These are phyloP conservation scores for Auxenochlorella pyrenoidosa DNA, from an alignment of 139 green algal species.

Conservation along the genomic window DNA sequence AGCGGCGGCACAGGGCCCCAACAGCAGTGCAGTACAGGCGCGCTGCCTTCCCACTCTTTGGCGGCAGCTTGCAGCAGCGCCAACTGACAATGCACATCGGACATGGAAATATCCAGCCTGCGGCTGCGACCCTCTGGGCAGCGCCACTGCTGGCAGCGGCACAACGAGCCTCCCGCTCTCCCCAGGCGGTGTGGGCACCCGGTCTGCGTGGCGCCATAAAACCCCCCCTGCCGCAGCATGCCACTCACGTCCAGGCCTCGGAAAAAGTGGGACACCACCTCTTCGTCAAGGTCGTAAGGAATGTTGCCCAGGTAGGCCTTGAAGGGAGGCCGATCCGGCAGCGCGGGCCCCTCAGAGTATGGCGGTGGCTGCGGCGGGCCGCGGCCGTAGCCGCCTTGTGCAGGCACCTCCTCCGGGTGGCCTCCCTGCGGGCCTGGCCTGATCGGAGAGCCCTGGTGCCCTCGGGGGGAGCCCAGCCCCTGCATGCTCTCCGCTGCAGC, in stretches of 20 bases:
- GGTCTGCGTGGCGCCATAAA: no score
- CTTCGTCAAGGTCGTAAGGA: constrained; percentile 48
- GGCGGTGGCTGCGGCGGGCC: not conserved
- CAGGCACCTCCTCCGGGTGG: not conserved
- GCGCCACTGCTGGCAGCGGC: not conserved
- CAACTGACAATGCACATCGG: no score
- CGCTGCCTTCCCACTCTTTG: no score
- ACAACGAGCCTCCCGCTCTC: not conserved
- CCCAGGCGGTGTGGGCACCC: no score
- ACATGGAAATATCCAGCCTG: no score
- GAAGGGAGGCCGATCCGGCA: constrained; percentile 56
- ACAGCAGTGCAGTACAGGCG: no score
- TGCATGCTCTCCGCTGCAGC: constrained; percentile 20
- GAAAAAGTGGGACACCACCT: constrained; percentile 43
- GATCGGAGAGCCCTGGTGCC: not conserved
- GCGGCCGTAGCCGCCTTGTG: not conserved
- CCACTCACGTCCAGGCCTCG: constrained; percentile 25
- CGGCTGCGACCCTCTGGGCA: no score
- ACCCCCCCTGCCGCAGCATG: no score
- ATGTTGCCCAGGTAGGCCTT: constrained; percentile 65
- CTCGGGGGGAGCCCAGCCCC: not conserved
- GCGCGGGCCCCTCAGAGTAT: not conserved
- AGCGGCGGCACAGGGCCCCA: no score
- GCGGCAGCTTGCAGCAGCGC: no score
- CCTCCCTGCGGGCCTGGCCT: not conserved